Evolutionary conservation across 441 rosid genomes (phyloP), one percentile per base, ranked within the genome.

Genomic region (Gossypium trilobum): DNA sequence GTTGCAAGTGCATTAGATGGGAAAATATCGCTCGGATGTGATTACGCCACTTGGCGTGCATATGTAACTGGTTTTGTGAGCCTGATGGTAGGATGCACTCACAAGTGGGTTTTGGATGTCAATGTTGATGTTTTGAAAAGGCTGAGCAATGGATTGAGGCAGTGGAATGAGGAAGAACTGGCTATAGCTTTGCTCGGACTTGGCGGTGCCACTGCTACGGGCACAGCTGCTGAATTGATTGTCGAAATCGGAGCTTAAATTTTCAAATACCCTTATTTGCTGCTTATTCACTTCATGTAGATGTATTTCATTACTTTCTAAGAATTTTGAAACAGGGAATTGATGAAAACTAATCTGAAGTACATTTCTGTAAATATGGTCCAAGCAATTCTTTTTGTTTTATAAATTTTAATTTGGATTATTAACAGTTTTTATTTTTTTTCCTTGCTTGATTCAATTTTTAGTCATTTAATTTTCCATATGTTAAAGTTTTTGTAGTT

Each of bases 1-100:
- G 75, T 92, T 19, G 96, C 96, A 2, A 91, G 93, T 54, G 92
- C 91, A 5, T 74, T 95, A 31, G 91, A 95, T 50, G 97, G 99
- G 72, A 92, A 91, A 78, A 86, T 92, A 78, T 87, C 95, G 0
- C 84, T 95, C 1, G 96, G 99, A 25, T 89, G 95, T 74, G 93
- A 88, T 77, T 80, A 82, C 74, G 97, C 95, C 2, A 89, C 93
- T 13, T 90, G 93, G 87, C 87, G 79, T 25, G 96, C 99, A 1
- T 92, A 92, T 11, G 86, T 88, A 22, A 85, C 93, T 0, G 98
- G 92, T 14, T 84, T 92, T 70, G 81, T 95, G 78, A 84, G 91
- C 82, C 81, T 91, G 79, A 85, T 92, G 92, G 93, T 88, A 70
- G 73, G 82, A 20, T 87, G 92, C 81, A 78, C 89, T 1, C 95